Base-by-base conservation (phyloP, 148 eudicot species). In the Camellia lanceoleosa region DNA sequence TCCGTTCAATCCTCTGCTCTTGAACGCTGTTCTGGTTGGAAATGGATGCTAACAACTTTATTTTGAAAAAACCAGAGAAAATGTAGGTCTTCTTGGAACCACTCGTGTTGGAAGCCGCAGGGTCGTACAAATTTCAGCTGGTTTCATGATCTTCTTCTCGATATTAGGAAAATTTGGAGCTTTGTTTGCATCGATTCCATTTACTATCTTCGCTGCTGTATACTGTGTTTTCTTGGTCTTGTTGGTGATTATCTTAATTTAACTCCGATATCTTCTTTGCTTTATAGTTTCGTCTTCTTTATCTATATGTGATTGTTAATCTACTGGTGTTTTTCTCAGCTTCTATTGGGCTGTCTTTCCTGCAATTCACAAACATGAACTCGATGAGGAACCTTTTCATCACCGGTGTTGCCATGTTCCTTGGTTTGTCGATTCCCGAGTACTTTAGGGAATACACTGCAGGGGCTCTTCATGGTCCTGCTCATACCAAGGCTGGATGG, bases 341-440 rank as follows among this genome's bases (percentile, higher is more conserved):
- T 83, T 94, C 99, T 0, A 91, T 96, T 6, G 99, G 99, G 80
- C 75, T 96, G 75, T 96, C 99, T 15, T 96, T 94, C 82, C 85
- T 96, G 87, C 99, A 96, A 82, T 96, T 96, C 87, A 96, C 99
- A 23, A 94, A 96, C 84, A 96, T 96, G 97, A 96, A 96, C 91
- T 96, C 99, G 5, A 87, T 94, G 98, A 90, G 99, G 79, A 96
- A 91, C 82, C 92, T 96, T 68, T 96, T 96, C 87, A 96, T 96
- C 12, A 78, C 82, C 1, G 99, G 99, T 15, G 97, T 96, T 49
- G 82, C 99, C 47, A 84, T 96, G 85, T 96, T 85, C 84, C 95
- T 96, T 42, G 99, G 99, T 5, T 77, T 96, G 79, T 96, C 99
- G 15, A 91, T 94, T 77, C 99, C 99, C 12, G 94, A 96, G 82